Conservation (phyloP, 345 rosid species). For the Clausena lansium region DNA sequence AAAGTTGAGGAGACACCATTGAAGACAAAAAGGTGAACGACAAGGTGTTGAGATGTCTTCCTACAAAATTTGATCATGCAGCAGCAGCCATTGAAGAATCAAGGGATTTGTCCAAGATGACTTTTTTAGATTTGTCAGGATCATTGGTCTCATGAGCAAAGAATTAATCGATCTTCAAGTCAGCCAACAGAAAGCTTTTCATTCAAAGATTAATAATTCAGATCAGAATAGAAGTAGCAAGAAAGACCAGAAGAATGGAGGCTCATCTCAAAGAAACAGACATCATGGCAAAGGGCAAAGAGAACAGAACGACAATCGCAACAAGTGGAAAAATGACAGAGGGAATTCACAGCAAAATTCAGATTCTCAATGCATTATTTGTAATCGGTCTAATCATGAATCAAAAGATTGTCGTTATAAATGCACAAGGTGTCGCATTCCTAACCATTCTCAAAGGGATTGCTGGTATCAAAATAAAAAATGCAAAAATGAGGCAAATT, state of each 20-base stretch:
- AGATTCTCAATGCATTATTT: background rate
- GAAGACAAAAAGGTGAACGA: no score
- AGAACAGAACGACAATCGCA: background rate
- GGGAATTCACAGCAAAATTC: background rate
- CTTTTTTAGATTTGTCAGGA: background rate
- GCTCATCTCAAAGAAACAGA: background rate
- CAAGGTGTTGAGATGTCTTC: no score
- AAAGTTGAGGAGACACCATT: no score
- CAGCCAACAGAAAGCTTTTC: background rate
- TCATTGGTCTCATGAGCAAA: background rate
- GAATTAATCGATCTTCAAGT: background rate
- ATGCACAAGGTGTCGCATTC: background rate
- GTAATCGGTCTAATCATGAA: background rate
- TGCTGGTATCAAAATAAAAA: no score
- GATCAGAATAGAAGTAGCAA: background rate
- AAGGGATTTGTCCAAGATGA: no score
- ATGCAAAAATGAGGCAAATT: background rate
- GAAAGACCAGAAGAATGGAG: background rate
- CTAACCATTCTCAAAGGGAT: background rate
- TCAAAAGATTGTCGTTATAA: background rate
- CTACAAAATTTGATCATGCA: no score
- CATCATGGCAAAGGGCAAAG: background rate
- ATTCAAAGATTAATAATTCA: background rate
- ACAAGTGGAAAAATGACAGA: background rate
- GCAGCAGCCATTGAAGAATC: no score